Conservation (phyloP, 129 eudicot genomes). For the Lonicera japonica region DNA sequence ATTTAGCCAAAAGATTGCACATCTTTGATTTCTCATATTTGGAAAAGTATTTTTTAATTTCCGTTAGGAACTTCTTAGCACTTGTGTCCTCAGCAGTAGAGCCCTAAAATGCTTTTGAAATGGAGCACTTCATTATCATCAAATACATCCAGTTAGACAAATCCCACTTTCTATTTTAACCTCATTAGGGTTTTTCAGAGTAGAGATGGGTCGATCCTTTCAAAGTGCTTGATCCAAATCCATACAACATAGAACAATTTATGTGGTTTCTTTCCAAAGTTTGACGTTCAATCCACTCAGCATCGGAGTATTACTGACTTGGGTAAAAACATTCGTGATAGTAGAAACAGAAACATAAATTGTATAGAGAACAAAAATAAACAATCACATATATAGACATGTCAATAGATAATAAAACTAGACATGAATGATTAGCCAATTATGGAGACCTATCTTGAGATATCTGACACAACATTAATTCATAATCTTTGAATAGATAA, state of each 20-base stretch:
- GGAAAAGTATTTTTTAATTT: background rate
- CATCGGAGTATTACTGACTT: background rate
- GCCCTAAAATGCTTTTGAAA: conserved; percentile 5
- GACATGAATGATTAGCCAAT: too few relatives aligned
- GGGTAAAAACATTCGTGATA: conserved; percentile 2
- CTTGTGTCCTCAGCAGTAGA: background rate
- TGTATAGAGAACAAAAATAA: background rate
- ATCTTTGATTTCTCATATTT: background rate
- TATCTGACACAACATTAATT: conserved; percentile 8
- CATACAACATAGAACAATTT: background rate
- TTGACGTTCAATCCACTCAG: conserved; percentile 1
- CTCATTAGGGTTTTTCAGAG: too few relatives aligned
- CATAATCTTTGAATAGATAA: background rate
- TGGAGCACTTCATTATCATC: conserved; percentile 1
- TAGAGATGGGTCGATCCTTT: too few relatives aligned
- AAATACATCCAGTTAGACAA: background rate
- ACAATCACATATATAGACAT: too few relatives aligned
- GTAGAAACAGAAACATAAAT: background rate
- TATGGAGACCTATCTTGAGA: too few relatives aligned
- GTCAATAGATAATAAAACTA: too few relatives aligned
- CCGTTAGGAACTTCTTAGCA: background rate
- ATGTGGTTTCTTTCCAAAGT: background rate
- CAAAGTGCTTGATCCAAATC: too few relatives aligned
- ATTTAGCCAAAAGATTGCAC: background rate
- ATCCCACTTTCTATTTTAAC: background rate